Evolutionary conservation across 1,139 yeast genomes (phyloP).

Genomic region (Hyphopichia burtonii): DNA sequence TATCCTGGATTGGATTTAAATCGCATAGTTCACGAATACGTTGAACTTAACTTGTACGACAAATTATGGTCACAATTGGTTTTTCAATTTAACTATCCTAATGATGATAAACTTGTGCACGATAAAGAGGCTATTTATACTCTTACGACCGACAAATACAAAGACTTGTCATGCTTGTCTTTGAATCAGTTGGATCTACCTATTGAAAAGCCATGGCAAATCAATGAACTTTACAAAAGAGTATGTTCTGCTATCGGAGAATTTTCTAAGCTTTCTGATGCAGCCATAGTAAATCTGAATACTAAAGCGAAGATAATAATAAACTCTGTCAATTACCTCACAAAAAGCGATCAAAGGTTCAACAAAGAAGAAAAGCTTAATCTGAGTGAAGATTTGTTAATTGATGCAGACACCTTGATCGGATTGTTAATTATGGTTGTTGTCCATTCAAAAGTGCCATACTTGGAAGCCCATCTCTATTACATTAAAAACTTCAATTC

Average conservation of each 20-base stretch:
- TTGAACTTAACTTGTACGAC: slow-evolving; percentile 67
- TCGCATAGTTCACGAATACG: slow-evolving; percentile 62
- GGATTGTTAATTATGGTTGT: slow-evolving; percentile 73
- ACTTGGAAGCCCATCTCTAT: slow-evolving; percentile 62
- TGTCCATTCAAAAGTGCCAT: slow-evolving; percentile 57
- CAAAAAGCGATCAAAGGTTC: slow-evolving; percentile 21
- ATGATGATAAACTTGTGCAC: slow-evolving; percentile 23
- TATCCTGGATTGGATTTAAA: slow-evolving; percentile 53
- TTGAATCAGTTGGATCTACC: slow-evolving; percentile 73
- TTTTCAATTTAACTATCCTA: slow-evolving; percentile 33
- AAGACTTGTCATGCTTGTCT: slow-evolving; percentile 52
- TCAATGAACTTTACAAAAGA: slow-evolving; percentile 46
- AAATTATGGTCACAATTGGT: slow-evolving; percentile 57
- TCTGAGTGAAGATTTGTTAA: slow-evolving; percentile 21
- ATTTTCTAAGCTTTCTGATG: slow-evolving; percentile 50
- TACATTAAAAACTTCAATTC: slow-evolving; percentile 64
- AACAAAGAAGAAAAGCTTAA: slow-evolving; percentile 5
- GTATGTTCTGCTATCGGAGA: slow-evolving; percentile 54
- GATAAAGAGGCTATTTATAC: slow-evolving; percentile 25
- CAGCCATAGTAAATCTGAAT: slow-evolving; percentile 47
- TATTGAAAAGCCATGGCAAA: slow-evolving; percentile 35
- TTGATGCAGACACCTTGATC: slow-evolving; percentile 83
- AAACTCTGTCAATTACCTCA: slow-evolving; percentile 53
- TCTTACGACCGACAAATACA: slow-evolving; percentile 35
- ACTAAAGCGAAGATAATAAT: slow-evolving; percentile 54